Percentiles rank a stretch among this genome's conserved stretches.
These are phyloP conservation scores for Didymella arachidicola DNA, from an alignment of 2,329 filamentous ascomycete species.

Conservation along the genomic window DNA sequence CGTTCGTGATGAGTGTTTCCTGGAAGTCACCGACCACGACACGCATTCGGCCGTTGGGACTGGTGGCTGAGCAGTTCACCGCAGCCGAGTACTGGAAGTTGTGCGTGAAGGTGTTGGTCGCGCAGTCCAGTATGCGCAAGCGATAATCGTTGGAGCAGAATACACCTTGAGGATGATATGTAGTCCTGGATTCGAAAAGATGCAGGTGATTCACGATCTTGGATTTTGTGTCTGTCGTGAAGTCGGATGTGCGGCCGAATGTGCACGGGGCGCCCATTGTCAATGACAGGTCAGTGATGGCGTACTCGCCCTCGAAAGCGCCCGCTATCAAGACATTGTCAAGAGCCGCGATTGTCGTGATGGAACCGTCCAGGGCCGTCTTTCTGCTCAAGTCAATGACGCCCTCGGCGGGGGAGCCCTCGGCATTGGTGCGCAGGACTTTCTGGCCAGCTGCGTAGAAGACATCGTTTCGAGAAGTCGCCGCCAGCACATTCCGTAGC, in stretches of 20 bases:
- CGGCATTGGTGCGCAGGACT: slow-evolving; percentile 60
- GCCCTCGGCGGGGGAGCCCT: slow-evolving; percentile 51
- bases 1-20: slow-evolving; percentile 72
- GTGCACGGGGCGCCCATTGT: slow-evolving; percentile 45
- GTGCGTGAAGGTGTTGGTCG: slow-evolving; percentile 65
- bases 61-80: slow-evolving; percentile 76
- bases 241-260: slow-evolving; percentile 59
- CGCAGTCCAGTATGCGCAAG: slow-evolving; percentile 63
- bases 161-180: slow-evolving; percentile 58
- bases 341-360: slow-evolving; percentile 62
- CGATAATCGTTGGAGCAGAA: slow-evolving; percentile 66
- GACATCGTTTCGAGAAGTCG: slow-evolving; percentile 62
- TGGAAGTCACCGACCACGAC: slow-evolving; percentile 75
- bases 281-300: slow-evolving; percentile 55
- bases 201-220: slow-evolving; percentile 68
- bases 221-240: slow-evolving; percentile 57
- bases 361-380: slow-evolving; percentile 50
- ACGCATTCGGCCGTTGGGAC: slow-evolving; percentile 74
- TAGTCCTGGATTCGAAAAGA: slow-evolving; percentile 58
- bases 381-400: slow-evolving; percentile 60
- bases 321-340: slow-evolving; percentile 62
- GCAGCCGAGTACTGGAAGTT: slow-evolving; percentile 66
- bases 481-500: slow-evolving; percentile 65
- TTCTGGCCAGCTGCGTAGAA: slow-evolving; percentile 61
- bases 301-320: slow-evolving; percentile 66